Percentiles rank a stretch among this genome's conserved stretches.
Conservation (phyloP, 768 basidiomycete genomes). For the Macrolepiota albuminosa region DNA sequence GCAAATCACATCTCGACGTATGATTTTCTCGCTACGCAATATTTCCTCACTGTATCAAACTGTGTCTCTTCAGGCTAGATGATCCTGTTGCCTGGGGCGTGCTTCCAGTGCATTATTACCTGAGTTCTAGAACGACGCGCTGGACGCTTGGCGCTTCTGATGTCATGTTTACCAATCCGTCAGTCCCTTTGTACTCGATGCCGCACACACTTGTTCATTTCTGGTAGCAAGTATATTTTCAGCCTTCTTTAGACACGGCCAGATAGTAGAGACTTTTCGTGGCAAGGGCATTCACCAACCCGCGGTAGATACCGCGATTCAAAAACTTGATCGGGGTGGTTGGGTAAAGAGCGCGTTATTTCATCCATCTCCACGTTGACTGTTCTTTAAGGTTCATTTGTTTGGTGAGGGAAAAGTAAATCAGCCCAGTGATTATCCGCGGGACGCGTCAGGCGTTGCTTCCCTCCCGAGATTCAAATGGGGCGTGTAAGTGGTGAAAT, state of each 20-base stretch:
- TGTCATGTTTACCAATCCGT: slow-evolving; percentile 93
- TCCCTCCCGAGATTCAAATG: slow-evolving; percentile 83
- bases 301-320: slow-evolving; percentile 79
- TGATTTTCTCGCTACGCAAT: slow-evolving; percentile 22
- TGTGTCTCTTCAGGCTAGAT: slow-evolving; percentile 53
- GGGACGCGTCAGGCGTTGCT: slow-evolving; percentile 35
- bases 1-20: slow-evolving; percentile 94
- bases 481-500: slow-evolving; percentile 71
- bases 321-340: slow-evolving; percentile 71
- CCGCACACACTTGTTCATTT: slow-evolving; percentile 8
- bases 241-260: slow-evolving; percentile 82
- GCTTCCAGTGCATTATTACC: slow-evolving; percentile 61
- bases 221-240: slow-evolving; percentile 64
- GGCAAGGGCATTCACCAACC: slow-evolving; percentile 88
- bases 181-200: slow-evolving; percentile 24
- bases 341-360: slow-evolving; percentile 59
- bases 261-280: slow-evolving; percentile 88
- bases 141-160: slow-evolving; percentile 95
- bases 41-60: slow-evolving; percentile 1
- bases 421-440: slow-evolving; percentile 54
- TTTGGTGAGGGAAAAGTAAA: slow-evolving; percentile 89
- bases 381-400: slow-evolving; percentile 67
- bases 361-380: background rate
- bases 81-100: slow-evolving; percentile 88
- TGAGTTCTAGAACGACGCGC: slow-evolving; percentile 56